A percentile compares a stretch with the other conserved stretches of the same genome.
Evolutionary conservation across 2,329 filamentous ascomycete genomes (phyloP).

Genomic region (Lasiodiplodia citricola): DNA sequence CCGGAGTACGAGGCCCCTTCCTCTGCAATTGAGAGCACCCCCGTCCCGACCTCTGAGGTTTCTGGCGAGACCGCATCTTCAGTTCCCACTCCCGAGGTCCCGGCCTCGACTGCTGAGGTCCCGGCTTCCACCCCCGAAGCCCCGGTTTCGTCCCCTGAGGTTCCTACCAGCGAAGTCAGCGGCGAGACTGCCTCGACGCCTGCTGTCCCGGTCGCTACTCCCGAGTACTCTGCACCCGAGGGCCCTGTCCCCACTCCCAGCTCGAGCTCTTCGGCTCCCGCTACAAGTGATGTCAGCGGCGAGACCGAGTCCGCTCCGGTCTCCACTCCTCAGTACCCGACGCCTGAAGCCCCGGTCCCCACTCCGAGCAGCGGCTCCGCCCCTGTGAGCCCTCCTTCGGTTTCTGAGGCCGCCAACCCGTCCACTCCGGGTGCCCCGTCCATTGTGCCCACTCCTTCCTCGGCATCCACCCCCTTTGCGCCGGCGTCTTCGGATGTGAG

Average conservation of each 20-base stretch:
- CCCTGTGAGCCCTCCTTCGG: background rate
- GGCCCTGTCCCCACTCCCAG: slow-evolving; percentile 3
- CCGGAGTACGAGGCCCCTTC: background rate
- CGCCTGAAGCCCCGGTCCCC: background rate
- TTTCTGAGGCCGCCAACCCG: slow-evolving; percentile 17
- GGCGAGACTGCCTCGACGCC: background rate
- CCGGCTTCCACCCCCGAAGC: background rate
- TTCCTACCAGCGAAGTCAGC: background rate
- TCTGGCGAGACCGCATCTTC: slow-evolving; percentile 15
- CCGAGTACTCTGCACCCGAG: background rate
- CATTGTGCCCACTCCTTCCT: slow-evolving; percentile 5
- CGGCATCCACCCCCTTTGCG: slow-evolving; percentile 1
- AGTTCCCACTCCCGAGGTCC: background rate
- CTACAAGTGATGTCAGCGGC: background rate
- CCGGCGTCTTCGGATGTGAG: slow-evolving; percentile 5
- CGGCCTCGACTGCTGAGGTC: background rate
- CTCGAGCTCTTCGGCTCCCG: slow-evolving; percentile 1
- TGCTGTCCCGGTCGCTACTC: background rate
- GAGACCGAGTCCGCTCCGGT: slow-evolving; percentile 2
- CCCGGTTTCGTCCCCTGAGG: background rate
- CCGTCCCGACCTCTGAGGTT: slow-evolving; percentile 7
- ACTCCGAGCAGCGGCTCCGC: background rate
- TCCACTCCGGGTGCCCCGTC: background rate
- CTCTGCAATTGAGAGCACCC: slow-evolving; percentile 1
- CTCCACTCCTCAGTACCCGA: background rate